A percentile compares a stretch with the other conserved stretches of the same genome.
phyloP scores from a whole-genome alignment of 352 stramenopile species.

The Phytophthora vignae region DNA sequence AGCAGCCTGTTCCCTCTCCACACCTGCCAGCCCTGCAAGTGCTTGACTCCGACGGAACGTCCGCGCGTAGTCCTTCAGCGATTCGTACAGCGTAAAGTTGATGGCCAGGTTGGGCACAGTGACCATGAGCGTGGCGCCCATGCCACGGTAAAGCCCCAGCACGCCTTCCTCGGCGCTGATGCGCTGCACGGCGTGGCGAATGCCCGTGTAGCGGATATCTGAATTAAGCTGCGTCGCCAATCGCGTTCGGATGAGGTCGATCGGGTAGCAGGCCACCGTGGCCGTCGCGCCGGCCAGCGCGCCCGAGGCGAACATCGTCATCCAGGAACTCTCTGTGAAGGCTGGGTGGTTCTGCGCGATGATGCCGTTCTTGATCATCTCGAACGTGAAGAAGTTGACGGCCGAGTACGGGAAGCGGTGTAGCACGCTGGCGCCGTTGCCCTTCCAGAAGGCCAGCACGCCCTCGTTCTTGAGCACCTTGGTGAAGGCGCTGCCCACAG shows the following conservation, averaged over 20 bases:
- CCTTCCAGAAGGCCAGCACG: conserved; percentile 94
- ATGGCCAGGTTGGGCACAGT: conserved; percentile 97
- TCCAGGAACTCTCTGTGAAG: conserved; percentile 80
- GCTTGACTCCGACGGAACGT: conserved; percentile 70
- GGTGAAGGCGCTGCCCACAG: conserved; percentile 76
- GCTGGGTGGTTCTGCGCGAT: conserved; percentile 67
- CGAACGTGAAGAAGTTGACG: conserved; percentile 98
- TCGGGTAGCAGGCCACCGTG: conserved; percentile 95
- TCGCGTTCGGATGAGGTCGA: conserved; percentile 96
- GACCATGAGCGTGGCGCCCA: conserved; percentile 94
- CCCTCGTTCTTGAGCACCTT: conserved; percentile 96
- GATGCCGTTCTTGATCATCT: conserved; percentile 89
- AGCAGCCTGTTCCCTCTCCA: conserved; percentile 34
- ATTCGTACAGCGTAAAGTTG: conserved; percentile 96
- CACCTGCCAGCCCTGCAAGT: conserved; percentile 36
- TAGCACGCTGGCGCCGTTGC: conserved; percentile 95
- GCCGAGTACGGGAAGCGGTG: conserved; percentile 97
- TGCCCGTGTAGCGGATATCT: conserved; percentile 92
- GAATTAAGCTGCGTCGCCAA: conserved; percentile 94
- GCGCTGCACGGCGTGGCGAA: conserved; percentile 93
- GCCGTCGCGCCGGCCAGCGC: conserved; percentile 75
- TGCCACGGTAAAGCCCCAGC: conserved; percentile 93
- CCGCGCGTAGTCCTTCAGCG: conserved; percentile 91
- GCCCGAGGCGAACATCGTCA: conserved; percentile 79
- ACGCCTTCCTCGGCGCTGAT: conserved; percentile 91